Conservation (phyloP, 495 filamentous ascomycete species). For the Aspergillus funiculosus region DNA sequence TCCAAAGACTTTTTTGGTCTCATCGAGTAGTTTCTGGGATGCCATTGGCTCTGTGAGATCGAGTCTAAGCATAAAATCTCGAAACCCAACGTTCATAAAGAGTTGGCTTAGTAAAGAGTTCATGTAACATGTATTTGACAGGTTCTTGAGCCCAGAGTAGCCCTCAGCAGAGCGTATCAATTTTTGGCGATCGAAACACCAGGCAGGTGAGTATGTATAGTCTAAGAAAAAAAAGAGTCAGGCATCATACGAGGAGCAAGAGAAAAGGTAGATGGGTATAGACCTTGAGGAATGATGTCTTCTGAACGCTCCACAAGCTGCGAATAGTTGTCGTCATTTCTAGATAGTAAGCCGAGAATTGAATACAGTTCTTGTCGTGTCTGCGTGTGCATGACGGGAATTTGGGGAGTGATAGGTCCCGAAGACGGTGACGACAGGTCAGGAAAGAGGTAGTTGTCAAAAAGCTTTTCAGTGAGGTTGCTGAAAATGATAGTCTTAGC, state of each 20-base stretch:
- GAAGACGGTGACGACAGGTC: conserved; percentile 38
- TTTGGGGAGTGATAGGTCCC: conserved; percentile 23
- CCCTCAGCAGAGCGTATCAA: conserved; percentile 68
- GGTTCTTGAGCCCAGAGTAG: conserved; percentile 78
- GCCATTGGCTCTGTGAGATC: conserved; percentile 46
- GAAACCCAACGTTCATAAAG: conserved; percentile 91
- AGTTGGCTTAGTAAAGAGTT: conserved; percentile 94
- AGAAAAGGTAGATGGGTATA: conserved; percentile 4
- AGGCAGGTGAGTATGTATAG: conserved; percentile 52
- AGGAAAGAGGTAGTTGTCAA: conserved; percentile 66
- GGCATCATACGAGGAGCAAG: not conserved
- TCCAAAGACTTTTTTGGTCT: conserved; percentile 76
- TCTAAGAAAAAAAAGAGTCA: conserved; percentile 23
- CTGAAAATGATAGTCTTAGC: conserved; percentile 3
- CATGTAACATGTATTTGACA: conserved; percentile 96
- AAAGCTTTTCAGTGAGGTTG: conserved; percentile 52
- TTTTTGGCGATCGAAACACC: conserved; percentile 58
- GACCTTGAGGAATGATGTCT: conserved; percentile 47
- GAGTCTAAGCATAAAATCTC: conserved; percentile 72
- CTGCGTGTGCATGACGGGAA: conserved; percentile 47
- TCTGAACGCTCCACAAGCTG: conserved; percentile 49
- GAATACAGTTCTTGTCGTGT: conserved; percentile 61
- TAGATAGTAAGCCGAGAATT: conserved; percentile 54
- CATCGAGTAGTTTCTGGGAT: conserved; percentile 62
- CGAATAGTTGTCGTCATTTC: conserved; percentile 48